These are phyloP conservation scores for Penicillium sp. DNA, from an alignment of 2,329 filamentous ascomycete species.

Conservation along the genomic window DNA sequence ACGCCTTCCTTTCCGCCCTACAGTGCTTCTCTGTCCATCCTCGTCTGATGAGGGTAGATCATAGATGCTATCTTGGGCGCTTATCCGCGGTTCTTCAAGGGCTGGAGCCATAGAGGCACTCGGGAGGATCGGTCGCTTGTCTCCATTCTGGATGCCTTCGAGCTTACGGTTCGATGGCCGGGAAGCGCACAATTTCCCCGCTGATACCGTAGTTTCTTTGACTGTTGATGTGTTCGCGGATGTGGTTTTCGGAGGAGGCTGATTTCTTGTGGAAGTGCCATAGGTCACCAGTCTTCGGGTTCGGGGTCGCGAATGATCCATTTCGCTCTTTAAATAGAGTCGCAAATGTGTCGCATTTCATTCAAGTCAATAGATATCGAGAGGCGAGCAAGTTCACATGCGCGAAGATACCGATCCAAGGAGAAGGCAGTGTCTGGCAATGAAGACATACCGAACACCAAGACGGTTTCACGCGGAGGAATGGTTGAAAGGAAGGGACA, in stretches of 20 bases:
- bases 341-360: constrained; percentile 4
- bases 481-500: not conserved
- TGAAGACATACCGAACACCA: not conserved
- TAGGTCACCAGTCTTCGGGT: constrained; percentile 38
- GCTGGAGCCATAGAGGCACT: not conserved
- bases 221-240: not conserved
- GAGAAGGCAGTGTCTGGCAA: not conserved
- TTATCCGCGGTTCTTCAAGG: not conserved
- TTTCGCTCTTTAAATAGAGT: constrained; percentile 5
- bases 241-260: constrained; percentile 3
- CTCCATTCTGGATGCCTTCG: constrained; percentile 2
- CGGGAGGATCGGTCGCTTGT: constrained; percentile 2
- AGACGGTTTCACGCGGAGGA: not conserved
- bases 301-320: constrained; percentile 16
- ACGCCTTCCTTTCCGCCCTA: constrained; percentile 21
- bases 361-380: not conserved
- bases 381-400: not conserved
- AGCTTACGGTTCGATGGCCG: not conserved
- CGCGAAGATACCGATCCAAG: not conserved
- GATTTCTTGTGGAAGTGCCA: constrained; percentile 28
- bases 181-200: constrained; percentile 1
- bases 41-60: constrained; percentile 29
- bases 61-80: constrained; percentile 18
- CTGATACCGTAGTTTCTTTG: not conserved
- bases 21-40: constrained; percentile 12